These are phyloP conservation scores for Macroventuria anomochaeta DNA, from an alignment of 2,329 filamentous ascomycete genomes.

Conservation along the genomic window DNA sequence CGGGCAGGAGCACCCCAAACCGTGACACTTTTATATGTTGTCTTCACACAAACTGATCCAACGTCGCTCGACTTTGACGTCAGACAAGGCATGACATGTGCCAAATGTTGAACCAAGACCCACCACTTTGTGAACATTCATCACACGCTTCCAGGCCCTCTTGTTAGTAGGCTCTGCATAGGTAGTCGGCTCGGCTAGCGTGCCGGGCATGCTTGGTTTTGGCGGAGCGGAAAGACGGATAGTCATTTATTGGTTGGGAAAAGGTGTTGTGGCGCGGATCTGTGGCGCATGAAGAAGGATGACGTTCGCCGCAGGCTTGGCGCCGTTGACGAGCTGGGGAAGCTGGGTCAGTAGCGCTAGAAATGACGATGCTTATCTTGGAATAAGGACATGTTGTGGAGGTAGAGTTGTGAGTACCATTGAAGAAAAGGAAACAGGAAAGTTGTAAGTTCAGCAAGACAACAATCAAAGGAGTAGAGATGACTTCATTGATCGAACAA, in stretches of 20 bases:
- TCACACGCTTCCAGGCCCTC: not conserved
- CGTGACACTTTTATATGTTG: conserved; percentile 1
- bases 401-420: not conserved
- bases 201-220: conserved; percentile 1
- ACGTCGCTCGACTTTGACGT: not conserved
- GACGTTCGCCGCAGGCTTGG: conserved; percentile 1
- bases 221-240: conserved; percentile 2
- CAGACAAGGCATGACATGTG: conserved; percentile 13
- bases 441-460: too few species aligned
- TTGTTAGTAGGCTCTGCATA: conserved; percentile 1
- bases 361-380: conserved; percentile 1
- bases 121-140: not conserved
- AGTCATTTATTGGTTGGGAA: not conserved
- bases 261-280: not conserved
- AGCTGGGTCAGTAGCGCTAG: not conserved
- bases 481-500: conserved; percentile 3
- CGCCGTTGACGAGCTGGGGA: not conserved
- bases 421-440: not conserved
- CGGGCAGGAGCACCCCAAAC: too few species aligned
- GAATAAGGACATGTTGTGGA: not conserved
- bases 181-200: conserved; percentile 9
- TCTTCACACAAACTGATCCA: not conserved
- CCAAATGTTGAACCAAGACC: conserved; percentile 2
- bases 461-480: not conserved
- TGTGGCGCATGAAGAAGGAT: conserved; percentile 1